These are phyloP conservation scores for Citrullus amarus DNA, from an alignment of 306 rosid genomes.

Conservation along the genomic window DNA sequence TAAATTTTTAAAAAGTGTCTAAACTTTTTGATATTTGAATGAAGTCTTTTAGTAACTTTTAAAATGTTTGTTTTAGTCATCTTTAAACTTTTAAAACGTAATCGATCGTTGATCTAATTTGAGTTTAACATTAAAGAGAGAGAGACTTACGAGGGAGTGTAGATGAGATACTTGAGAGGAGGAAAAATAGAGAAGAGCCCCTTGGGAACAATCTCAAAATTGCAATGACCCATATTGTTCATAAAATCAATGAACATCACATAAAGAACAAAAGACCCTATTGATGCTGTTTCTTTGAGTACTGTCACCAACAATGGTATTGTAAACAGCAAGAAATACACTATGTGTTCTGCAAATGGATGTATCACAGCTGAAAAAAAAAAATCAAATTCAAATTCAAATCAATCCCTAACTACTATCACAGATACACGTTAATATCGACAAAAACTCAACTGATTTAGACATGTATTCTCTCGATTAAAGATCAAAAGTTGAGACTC, in stretches of 20 bases:
- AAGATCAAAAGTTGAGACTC: too few species aligned
- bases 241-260: constrained; percentile 42
- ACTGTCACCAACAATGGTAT: constrained; percentile 27
- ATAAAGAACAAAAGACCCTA: constrained; percentile 14
- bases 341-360: constrained; percentile 52
- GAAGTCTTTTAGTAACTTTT: too few species aligned
- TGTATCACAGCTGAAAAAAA: constrained; percentile 45
- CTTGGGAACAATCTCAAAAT: constrained; percentile 43
- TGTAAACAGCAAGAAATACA: constrained; percentile 35
- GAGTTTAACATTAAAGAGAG: not conserved
- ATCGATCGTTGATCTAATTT: too few species aligned
- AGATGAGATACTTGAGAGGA: constrained; percentile 48
- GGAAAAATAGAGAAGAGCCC: constrained; percentile 28
- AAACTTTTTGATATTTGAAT: too few species aligned
- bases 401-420: too few species aligned
- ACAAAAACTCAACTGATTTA: too few species aligned
- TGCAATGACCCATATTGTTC: constrained; percentile 71
- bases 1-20: too few species aligned
- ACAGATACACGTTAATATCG: too few species aligned
- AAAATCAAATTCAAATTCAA: too few species aligned
- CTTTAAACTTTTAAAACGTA: too few species aligned
- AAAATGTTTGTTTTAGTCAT: too few species aligned
- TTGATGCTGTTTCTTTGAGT: constrained; percentile 23
- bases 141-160: constrained; percentile 57
- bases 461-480: too few species aligned